Evolutionary conservation across 1,139 yeast genomes (phyloP).

Genomic region (Diutina catenulata): DNA sequence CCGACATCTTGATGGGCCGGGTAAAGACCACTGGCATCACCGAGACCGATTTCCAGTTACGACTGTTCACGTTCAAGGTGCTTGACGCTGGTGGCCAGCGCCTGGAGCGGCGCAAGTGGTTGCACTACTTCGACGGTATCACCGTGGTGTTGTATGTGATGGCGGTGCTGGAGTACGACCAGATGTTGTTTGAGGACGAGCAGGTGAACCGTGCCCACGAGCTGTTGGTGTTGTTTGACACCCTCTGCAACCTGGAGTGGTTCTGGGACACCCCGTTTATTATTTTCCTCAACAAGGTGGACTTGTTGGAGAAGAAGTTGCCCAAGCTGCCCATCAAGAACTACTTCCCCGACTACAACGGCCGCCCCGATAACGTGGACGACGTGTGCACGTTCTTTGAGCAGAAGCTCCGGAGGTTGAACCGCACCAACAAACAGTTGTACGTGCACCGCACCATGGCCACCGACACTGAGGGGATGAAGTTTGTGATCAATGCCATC

Average conservation of each 20-base stretch:
- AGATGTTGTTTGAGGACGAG: slow-evolving; percentile 81
- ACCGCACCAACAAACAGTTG: slow-evolving; percentile 59
- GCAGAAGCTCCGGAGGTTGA: slow-evolving; percentile 46
- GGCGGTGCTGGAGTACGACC: slow-evolving; percentile 90
- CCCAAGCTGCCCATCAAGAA: slow-evolving; percentile 48
- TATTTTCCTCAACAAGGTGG: slow-evolving; percentile 79
- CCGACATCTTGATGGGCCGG: slow-evolving; percentile 79
- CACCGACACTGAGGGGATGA: slow-evolving; percentile 81
- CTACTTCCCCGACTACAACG: slow-evolving; percentile 65
- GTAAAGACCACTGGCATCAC: slow-evolving; percentile 95
- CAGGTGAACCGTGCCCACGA: slow-evolving; percentile 87
- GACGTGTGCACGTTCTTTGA: slow-evolving; percentile 62
- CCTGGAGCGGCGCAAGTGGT: slow-evolving; percentile 49
- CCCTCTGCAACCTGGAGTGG: slow-evolving; percentile 80
- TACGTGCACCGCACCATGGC: slow-evolving; percentile 95
- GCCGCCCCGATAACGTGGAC: slow-evolving; percentile 49
- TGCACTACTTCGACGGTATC: slow-evolving; percentile 88
- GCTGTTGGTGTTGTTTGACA: slow-evolving; percentile 72
- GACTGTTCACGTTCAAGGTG: slow-evolving; percentile 58
- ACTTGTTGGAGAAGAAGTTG: slow-evolving; percentile 64
- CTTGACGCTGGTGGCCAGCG: slow-evolving; percentile 98
- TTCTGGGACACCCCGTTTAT: slow-evolving; percentile 80
- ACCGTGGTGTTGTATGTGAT: slow-evolving; percentile 85
- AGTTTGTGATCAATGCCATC: slow-evolving; percentile 82
- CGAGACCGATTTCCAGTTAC: slow-evolving; percentile 67